Percentiles rank a stretch among this genome's conserved stretches.
Evolutionary conservation across 495 filamentous ascomycete genomes (phyloP).

Genomic region (Durotheca rogersii): DNA sequence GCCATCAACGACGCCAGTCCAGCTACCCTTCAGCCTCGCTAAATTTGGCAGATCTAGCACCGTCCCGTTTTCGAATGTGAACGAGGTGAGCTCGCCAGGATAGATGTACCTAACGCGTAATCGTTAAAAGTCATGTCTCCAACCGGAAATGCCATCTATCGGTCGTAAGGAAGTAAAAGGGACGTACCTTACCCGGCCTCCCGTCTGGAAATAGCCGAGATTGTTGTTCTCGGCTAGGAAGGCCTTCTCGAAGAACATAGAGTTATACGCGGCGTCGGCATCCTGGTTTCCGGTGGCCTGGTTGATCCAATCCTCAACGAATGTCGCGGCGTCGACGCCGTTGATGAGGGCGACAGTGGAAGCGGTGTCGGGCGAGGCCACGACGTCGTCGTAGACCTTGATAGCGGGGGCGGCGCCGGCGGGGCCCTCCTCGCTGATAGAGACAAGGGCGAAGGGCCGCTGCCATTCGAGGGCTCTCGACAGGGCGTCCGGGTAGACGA

Average conservation of each 20-base stretch:
- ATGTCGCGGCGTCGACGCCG: conserved; percentile 37
- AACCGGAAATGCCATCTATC: too few species aligned
- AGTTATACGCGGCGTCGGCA: conserved; percentile 51
- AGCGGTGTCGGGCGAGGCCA: conserved; percentile 22
- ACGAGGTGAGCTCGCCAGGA: conserved; percentile 41
- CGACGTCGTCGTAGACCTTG: conserved; percentile 40
- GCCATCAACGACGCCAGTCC: conserved; percentile 40
- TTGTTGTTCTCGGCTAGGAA: conserved; percentile 27
- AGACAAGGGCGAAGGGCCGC: conserved; percentile 38
- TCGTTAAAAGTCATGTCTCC: too few species aligned
- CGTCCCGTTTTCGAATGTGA: conserved; percentile 49
- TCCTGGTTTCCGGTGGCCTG: conserved; percentile 42
- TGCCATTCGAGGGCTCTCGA: conserved; percentile 40
- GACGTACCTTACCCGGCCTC: conserved; percentile 35
- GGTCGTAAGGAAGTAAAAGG: not conserved
- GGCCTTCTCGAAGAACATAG: conserved; percentile 43
- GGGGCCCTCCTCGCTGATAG: conserved; percentile 42
- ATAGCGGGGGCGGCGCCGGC: conserved; percentile 39
- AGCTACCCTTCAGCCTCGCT: conserved; percentile 39
- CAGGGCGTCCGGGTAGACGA: conserved; percentile 44
- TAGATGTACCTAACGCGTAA: conserved; percentile 38
- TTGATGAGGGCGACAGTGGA: conserved; percentile 42
- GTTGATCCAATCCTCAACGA: conserved; percentile 35
- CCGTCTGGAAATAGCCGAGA: conserved; percentile 31
- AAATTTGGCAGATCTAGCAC: conserved; percentile 36